Percentiles rank a stretch among this genome's conserved stretches.
phyloP scores from a whole-genome alignment of 345 rosid genomes.

The Conringia planisiliqua region DNA sequence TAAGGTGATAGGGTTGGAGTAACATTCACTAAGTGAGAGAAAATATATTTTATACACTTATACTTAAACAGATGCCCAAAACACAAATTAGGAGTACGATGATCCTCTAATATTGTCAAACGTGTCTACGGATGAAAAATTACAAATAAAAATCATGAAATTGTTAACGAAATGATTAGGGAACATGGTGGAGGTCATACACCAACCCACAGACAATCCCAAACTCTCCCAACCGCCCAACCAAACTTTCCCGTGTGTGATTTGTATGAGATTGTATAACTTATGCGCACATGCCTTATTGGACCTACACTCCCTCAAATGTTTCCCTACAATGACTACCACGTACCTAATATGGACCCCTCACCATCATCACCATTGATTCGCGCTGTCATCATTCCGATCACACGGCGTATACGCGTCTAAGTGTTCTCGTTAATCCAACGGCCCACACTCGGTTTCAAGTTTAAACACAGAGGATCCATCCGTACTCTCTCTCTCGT shows the following conservation, averaged over 20 bases:
- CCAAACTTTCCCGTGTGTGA: conserved; percentile 32
- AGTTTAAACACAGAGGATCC: neutral
- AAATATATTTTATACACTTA: too few relatives aligned
- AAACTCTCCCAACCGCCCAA: conserved; percentile 33
- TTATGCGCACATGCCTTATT: conserved; percentile 33
- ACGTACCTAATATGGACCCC: conserved; percentile 37
- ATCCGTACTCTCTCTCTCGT: conserved; percentile 12
- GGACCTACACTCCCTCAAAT: conserved; percentile 36
- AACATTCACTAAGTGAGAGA: neutral
- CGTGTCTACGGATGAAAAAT: neutral
- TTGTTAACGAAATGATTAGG: conserved; percentile 5
- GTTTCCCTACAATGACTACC: conserved; percentile 33
- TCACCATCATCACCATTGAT: conserved; percentile 31
- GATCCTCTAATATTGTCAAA: conserved; percentile 5
- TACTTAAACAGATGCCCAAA: neutral
- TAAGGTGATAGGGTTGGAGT: neutral
- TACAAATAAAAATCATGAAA: neutral
- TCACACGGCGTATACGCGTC: conserved; percentile 12
- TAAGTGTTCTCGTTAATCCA: neutral
- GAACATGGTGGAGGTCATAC: conserved; percentile 32
- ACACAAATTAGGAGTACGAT: neutral
- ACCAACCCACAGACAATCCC: conserved; percentile 35
- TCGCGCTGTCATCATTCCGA: conserved; percentile 2
- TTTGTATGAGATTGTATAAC: conserved; percentile 30
- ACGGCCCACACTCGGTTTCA: conserved; percentile 14